Conservation (phyloP, 345 rosid species). For the Populus tremula region DNA sequence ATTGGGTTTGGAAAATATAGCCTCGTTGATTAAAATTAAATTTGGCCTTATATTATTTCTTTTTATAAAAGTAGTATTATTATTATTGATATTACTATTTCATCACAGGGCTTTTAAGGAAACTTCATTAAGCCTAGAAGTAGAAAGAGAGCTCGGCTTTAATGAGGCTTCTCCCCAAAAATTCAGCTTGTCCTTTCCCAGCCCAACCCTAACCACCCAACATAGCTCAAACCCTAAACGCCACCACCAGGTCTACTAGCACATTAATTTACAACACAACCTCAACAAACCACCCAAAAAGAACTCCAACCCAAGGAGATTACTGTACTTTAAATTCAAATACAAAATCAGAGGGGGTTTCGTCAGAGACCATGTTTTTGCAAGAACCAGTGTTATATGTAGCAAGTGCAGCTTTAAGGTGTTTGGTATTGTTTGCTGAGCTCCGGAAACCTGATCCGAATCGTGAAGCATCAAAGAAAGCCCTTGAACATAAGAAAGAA, state of each 20-base stretch:
- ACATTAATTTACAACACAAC: background rate
- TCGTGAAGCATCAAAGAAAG: conserved; percentile 64
- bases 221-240: background rate
- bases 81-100: too few relatives aligned
- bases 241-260: background rate
- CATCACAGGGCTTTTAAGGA: background rate
- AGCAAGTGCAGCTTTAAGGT: conserved; percentile 94
- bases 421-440: conserved; percentile 77
- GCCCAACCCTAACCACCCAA: background rate
- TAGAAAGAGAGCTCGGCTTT: background rate
- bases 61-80: too few relatives aligned
- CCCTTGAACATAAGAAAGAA: conserved; percentile 87
- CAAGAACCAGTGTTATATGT: conserved; percentile 82
- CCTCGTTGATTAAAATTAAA: too few relatives aligned
- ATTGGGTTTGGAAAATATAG: too few relatives aligned
- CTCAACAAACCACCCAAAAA: background rate
- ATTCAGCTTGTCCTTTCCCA: background rate
- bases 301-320: background rate
- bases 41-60: too few relatives aligned
- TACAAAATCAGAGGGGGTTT: conserved; percentile 40
- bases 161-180: background rate
- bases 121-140: background rate
- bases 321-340: background rate
- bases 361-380: conserved; percentile 65
- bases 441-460: conserved; percentile 89